phyloP scores from a whole-genome alignment of 2,329 filamentous ascomycete species.

The Penicillium sp. region DNA sequence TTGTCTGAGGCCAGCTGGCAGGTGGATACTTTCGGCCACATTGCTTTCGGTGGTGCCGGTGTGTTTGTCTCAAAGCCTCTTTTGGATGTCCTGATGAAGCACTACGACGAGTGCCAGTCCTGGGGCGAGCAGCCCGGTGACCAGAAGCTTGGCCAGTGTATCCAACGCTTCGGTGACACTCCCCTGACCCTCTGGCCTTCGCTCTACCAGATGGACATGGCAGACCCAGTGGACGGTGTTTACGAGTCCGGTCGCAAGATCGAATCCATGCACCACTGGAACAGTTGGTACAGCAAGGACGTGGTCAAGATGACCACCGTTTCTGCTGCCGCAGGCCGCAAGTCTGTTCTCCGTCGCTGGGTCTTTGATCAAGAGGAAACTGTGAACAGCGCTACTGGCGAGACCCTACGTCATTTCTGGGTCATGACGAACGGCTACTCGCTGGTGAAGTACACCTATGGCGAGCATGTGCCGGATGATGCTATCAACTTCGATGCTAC shows the following conservation, averaged over 20 bases:
- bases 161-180: conserved; percentile 41
- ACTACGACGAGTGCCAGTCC: conserved; percentile 44
- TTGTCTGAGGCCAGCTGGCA: conserved; percentile 46
- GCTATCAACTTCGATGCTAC: conserved; percentile 43
- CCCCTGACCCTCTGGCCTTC: conserved; percentile 43
- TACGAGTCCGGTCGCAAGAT: conserved; percentile 46
- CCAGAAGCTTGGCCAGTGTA: conserved; percentile 45
- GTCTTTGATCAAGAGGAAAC: conserved; percentile 43
- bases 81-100: conserved; percentile 36
- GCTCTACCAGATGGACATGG: conserved; percentile 47
- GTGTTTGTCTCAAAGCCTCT: conserved; percentile 44
- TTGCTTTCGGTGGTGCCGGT: conserved; percentile 46
- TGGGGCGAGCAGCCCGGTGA: conserved; percentile 45
- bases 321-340: conserved; percentile 40
- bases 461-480: conserved; percentile 35
- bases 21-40: conserved; percentile 44
- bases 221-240: conserved; percentile 41
- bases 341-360: conserved; percentile 45
- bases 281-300: conserved; percentile 46
- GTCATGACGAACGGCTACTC: conserved; percentile 47
- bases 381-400: conserved; percentile 36
- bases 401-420: conserved; percentile 41
- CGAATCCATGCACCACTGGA: conserved; percentile 47
- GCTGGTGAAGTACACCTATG: conserved; percentile 43
- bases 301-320: conserved; percentile 47